Conservation (phyloP, 2,329 filamentous ascomycete genomes). For the Chaetomium strumarium region DNA sequence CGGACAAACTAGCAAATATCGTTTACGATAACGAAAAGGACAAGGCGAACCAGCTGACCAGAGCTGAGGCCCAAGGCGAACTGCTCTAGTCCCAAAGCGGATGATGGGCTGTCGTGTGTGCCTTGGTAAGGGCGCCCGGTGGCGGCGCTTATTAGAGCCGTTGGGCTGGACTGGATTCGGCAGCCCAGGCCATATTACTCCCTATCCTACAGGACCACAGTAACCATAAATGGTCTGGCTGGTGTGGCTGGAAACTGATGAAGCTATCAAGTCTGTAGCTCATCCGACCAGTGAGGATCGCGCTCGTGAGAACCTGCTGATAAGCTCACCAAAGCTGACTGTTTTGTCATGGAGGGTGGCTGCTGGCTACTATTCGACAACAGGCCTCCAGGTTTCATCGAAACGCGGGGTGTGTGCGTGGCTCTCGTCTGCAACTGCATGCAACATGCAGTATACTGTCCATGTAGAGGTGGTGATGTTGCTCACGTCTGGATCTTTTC, state of each 20-base stretch:
- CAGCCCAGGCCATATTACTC: background rate
- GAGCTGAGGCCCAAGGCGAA: constrained; percentile 20
- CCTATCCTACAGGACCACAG: too few species aligned
- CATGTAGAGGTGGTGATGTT: too few species aligned
- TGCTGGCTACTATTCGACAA: constrained; percentile 10
- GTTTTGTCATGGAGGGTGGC: constrained; percentile 17
- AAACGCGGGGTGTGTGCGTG: background rate
- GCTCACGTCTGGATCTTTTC: too few species aligned
- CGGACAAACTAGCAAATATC: background rate
- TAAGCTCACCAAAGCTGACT: constrained; percentile 9
- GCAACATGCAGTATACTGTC: too few species aligned
- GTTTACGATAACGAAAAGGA: background rate
- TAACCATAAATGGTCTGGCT: background rate
- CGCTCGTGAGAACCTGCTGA: constrained; percentile 9
- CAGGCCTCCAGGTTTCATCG: background rate
- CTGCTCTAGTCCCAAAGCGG: constrained; percentile 10
- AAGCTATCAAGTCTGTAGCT: constrained; percentile 1
- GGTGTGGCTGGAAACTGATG: constrained; percentile 9
- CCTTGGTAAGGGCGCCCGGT: constrained; percentile 6
- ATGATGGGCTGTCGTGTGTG: constrained; percentile 3
- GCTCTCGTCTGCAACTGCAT: too few species aligned
- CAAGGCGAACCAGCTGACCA: constrained; percentile 19
- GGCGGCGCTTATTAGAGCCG: constrained; percentile 3
- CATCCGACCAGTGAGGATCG: constrained; percentile 6
- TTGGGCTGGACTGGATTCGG: background rate